Evolutionary conservation across 768 basidiomycete species (phyloP).

Genomic region (Phlebiopsis gigantea): DNA sequence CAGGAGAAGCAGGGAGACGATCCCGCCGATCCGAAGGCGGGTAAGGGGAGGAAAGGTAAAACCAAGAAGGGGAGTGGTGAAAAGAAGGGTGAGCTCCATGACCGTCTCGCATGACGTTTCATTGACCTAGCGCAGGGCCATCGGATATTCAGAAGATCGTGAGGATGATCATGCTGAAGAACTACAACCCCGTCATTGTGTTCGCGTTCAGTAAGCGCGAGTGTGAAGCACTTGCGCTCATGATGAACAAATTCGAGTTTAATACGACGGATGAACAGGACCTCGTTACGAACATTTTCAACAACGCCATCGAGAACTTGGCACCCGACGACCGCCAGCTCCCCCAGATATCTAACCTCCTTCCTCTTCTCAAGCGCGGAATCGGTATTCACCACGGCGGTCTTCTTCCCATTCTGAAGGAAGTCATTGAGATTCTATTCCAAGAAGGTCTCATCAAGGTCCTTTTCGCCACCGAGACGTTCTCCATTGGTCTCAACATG

Average conservation of each 20-base stretch:
- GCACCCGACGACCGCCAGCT: slow-evolving; percentile 82
- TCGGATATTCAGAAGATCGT: slow-evolving; percentile 98
- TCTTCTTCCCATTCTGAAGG: slow-evolving; percentile 93
- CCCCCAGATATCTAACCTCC: slow-evolving; percentile 88
- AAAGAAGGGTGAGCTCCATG: slow-evolving; percentile 67
- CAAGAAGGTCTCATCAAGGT: slow-evolving; percentile 98
- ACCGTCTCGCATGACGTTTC: not conserved
- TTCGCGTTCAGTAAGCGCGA: slow-evolving; percentile 99
- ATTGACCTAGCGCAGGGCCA: slow-evolving; percentile 43
- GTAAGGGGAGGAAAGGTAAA: slow-evolving; percentile 89
- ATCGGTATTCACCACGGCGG: slow-evolving; percentile 99
- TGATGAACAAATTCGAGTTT: slow-evolving; percentile 93
- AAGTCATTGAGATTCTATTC: slow-evolving; percentile 98
- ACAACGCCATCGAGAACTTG: slow-evolving; percentile 88
- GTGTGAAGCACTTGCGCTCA: slow-evolving; percentile 89
- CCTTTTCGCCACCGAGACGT: slow-evolving; percentile 97
- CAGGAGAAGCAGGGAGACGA: slow-evolving; percentile 84
- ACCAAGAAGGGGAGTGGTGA: slow-evolving; percentile 90
- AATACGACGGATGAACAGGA: slow-evolving; percentile 91
- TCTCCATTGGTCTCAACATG: slow-evolving; percentile 98
- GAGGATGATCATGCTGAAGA: slow-evolving; percentile 96
- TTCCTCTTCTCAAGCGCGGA: slow-evolving; percentile 90
- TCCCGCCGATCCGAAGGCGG: slow-evolving; percentile 79
- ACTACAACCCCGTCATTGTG: slow-evolving; percentile 96
- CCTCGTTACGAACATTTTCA: slow-evolving; percentile 82